Evolutionary conservation across 1,284 basidiomycete genomes (phyloP).

Genomic region (Sporisorium exsertum): DNA sequence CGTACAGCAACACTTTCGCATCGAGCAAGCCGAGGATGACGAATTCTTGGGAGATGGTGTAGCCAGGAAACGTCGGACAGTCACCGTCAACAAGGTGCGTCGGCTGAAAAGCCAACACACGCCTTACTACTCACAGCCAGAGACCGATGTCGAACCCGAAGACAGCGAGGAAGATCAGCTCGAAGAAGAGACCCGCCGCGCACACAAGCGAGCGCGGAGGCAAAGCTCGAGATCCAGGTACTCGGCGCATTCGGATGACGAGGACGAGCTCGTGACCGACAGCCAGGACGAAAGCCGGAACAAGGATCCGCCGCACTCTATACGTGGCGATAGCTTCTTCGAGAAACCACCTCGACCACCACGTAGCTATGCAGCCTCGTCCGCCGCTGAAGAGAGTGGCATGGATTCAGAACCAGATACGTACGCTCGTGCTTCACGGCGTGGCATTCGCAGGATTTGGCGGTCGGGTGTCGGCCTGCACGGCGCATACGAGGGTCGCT

Average conservation of each 20-base stretch:
- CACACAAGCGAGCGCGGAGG: conserved; percentile 22
- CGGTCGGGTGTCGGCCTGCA: conserved; percentile 40
- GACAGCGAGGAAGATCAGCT: conserved; percentile 39
- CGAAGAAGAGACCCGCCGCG: conserved; percentile 12
- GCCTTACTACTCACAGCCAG: conserved; percentile 36
- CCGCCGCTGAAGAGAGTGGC: conserved; percentile 35
- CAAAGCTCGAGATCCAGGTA: conserved; percentile 12
- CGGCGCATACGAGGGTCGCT: conserved; percentile 42
- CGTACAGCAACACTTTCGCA: conserved; percentile 51
- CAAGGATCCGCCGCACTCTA: conserved; percentile 18
- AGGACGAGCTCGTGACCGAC: conserved; percentile 6
- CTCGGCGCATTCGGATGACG: conserved; percentile 15
- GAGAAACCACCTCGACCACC: conserved; percentile 16
- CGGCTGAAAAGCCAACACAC: conserved; percentile 45
- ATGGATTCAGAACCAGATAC: conserved; percentile 31
- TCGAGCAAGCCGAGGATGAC: conserved; percentile 50
- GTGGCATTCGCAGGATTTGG: conserved; percentile 33
- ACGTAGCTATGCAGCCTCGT: conserved; percentile 33
- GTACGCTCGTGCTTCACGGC: conserved; percentile 26
- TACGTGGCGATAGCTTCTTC: conserved; percentile 45
- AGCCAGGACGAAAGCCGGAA: conserved; percentile 8
- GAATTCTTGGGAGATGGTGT: conserved; percentile 45
- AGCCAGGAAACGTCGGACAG: conserved; percentile 27
- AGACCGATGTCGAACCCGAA: conserved; percentile 42
- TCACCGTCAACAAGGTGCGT: conserved; percentile 27